Base-by-base conservation (phyloP, 768 basidiomycete species). In the Psilocybe azurescens region DNA sequence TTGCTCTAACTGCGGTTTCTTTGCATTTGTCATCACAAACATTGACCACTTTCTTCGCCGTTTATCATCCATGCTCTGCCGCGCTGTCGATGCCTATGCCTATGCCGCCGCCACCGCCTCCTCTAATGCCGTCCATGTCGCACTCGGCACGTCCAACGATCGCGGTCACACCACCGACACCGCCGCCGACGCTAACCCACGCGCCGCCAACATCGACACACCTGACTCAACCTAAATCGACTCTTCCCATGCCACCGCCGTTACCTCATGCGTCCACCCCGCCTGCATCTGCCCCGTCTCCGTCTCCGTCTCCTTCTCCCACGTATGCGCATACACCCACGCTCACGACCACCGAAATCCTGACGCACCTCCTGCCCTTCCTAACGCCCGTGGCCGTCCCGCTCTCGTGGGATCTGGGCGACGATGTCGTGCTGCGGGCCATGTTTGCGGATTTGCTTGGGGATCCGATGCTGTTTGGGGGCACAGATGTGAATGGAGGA, bases 381-480 rank as follows among this genome's bases (percentile, higher is more conserved):
- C 52, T 59, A 18, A 51, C 53, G 5, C 58, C 60, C 7, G 36
- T 46, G 5, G 20, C 55, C 5, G 46, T 48, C 18, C 55, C 41
- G 11, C 11, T 53, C 5, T n/a, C 4, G n/a, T 53, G 32, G 52
- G 52, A 53, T 20, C 16, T 53, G n/a, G 52, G 16, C 13, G n/a
- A 53, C 29, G 33, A 53, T n/a, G 32, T 33, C 16, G 52, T 28
- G 52, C 7, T 53, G 33, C 52, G 52, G 5, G 9, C 36, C 6
- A n/a, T 53, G 4, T 33, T 53, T 18, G 30, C 33, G 1, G 10
- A 10, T n/a, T 10, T 53, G 3, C n/a, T 53, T 33, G 52, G 52
- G 16, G 52, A 53, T 3, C 52, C 52, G 5, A 14, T 28, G 4
- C 9, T 53, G 33, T 53, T 53, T 13, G 32, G 14, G 28, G 50